Conservation (phyloP, 768 basidiomycete species). For the Boletus rufocinnamomeus region DNA sequence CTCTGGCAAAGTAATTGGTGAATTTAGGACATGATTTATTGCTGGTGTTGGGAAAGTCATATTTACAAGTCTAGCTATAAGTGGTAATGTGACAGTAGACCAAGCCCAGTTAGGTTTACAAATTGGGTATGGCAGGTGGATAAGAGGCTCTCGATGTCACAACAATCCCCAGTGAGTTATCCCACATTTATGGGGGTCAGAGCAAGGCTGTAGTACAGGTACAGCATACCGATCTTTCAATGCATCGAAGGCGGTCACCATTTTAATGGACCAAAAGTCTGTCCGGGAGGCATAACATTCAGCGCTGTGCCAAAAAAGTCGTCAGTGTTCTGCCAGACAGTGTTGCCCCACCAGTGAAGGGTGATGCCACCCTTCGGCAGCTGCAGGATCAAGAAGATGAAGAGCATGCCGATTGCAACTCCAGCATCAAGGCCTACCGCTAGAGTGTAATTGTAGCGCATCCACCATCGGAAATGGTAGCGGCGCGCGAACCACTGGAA, state of each 20-base stretch:
- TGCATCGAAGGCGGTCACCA: constrained; percentile 46
- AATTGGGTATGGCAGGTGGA: no score
- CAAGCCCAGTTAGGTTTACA: no score
- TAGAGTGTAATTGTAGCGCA: constrained; percentile 90
- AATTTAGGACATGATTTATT: no score
- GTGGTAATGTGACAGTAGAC: no score
- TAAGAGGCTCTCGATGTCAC: no score
- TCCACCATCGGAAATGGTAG: constrained; percentile 76
- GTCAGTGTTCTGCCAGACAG: constrained; percentile 69
- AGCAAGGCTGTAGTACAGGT: no score
- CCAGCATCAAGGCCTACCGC: constrained; percentile 72
- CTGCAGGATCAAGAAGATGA: constrained; percentile 63
- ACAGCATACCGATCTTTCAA: constrained; percentile 14
- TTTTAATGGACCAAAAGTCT: constrained; percentile 60
- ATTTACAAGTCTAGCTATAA: no score
- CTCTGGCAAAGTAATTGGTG: no score
- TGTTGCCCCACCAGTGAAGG: constrained; percentile 83
- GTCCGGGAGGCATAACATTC: constrained; percentile 44
- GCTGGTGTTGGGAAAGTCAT: no score
- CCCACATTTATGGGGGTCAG: no score
- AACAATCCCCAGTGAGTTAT: no score
- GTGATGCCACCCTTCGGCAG: constrained; percentile 58
- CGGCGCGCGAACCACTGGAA: constrained; percentile 87
- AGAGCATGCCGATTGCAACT: constrained; percentile 53
- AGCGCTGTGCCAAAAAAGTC: constrained; percentile 66